Evolutionary conservation across 768 basidiomycete species (phyloP).

Genomic region (Trametes sanguinea): DNA sequence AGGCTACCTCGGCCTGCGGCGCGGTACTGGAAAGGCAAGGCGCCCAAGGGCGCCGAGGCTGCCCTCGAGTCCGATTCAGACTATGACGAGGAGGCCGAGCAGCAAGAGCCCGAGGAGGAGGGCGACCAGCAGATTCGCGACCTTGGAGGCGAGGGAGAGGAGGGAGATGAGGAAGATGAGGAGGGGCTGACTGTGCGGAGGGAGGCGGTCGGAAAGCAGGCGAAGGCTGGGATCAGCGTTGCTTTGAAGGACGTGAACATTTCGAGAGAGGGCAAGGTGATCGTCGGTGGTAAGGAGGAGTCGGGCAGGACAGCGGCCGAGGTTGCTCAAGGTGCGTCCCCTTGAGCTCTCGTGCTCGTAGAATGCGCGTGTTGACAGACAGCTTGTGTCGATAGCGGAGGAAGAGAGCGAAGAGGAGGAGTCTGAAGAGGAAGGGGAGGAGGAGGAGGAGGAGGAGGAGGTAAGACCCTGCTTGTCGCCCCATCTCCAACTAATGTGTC

Average conservation of each 20-base stretch:
- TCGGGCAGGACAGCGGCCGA: conserved; percentile 64
- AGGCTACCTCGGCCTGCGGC: conserved; percentile 79
- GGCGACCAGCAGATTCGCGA: conserved; percentile 64
- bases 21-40: conserved; percentile 91
- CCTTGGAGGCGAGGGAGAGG: conserved; percentile 48
- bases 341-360: too few relatives aligned
- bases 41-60: conserved; percentile 70
- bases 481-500: conserved; percentile 12
- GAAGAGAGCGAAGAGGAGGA: conserved; percentile 51
- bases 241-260: conserved; percentile 79
- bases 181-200: conserved; percentile 34
- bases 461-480: conserved; percentile 35
- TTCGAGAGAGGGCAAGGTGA: conserved; percentile 77
- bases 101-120: conserved; percentile 43
- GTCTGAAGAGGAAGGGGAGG: conserved; percentile 35
- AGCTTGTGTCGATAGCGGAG: conserved; percentile 8
- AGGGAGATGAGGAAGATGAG: conserved; percentile 38
- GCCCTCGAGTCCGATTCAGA: conserved; percentile 62
- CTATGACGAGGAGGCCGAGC: conserved; percentile 62
- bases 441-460: conserved; percentile 44
- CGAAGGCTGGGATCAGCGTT: conserved; percentile 65
- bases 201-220: conserved; percentile 30
- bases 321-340: conserved; percentile 23
- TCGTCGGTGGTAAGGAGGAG: conserved; percentile 76
- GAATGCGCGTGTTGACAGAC: not conserved